A percentile compares a stretch with the other conserved stretches of the same genome.
These are phyloP conservation scores for Endothia cerciana DNA, from an alignment of 2,329 filamentous ascomycete species.

Conservation along the genomic window DNA sequence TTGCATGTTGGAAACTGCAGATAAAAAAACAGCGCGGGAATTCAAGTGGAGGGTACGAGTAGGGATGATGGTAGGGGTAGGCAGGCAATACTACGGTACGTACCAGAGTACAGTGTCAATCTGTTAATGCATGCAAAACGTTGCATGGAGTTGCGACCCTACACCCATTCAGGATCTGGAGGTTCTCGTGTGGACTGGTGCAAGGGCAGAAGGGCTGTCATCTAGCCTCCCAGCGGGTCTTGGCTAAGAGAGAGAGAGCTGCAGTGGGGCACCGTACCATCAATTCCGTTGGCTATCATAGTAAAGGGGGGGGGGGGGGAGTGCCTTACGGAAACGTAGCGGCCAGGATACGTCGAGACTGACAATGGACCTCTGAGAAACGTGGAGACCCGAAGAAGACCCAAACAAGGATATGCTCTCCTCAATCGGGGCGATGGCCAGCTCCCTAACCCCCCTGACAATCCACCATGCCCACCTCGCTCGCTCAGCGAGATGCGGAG, in stretches of 20 bases:
- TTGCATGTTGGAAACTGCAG: conserved; percentile 29
- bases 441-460: conserved; percentile 19
- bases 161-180: conserved; percentile 20
- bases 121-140: conserved; percentile 19
- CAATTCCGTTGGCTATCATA: conserved; percentile 20
- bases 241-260: conserved; percentile 13
- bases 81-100: conserved; percentile 4
- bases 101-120: conserved; percentile 25
- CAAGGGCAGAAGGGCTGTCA: conserved; percentile 20
- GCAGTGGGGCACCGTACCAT: conserved; percentile 23
- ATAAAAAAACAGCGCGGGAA: conserved; percentile 27
- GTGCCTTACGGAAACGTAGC: conserved; percentile 14
- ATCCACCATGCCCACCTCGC: conserved; percentile 26
- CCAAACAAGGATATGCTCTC: conserved; percentile 27
- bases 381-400: conserved; percentile 25
- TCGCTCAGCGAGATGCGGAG: conserved; percentile 31
- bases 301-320: conserved; percentile 15
- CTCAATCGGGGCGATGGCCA: conserved; percentile 29
- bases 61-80: conserved; percentile 27
- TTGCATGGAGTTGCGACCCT: conserved; percentile 22
- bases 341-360: conserved; percentile 23
- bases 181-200: conserved; percentile 21
- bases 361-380: conserved; percentile 18
- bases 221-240: conserved; percentile 25
- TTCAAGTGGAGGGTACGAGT: conserved; percentile 21